phyloP scores from a whole-genome alignment of 352 stramenopile genomes.

The Phytopythium helicoides region DNA sequence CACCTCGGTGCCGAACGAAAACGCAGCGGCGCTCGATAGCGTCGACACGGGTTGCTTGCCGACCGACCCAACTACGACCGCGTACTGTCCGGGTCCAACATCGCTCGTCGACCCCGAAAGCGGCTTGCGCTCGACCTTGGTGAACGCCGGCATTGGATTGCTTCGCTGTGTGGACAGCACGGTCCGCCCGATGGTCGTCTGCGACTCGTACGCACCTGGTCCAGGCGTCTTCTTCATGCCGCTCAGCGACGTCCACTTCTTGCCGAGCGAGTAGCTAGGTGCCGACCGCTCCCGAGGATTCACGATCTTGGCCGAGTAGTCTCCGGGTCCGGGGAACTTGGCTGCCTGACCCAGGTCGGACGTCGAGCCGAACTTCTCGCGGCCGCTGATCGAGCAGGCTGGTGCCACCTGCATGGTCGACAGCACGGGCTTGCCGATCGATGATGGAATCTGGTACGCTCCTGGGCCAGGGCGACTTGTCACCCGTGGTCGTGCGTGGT shows the following conservation, averaged over 20 bases:
- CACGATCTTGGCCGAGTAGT: slow-evolving; percentile 63
- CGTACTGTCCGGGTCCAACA: slow-evolving; percentile 71
- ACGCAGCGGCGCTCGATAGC: slow-evolving; percentile 48
- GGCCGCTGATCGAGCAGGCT: slow-evolving; percentile 64
- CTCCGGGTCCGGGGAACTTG: slow-evolving; percentile 56
- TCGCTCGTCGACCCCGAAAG: slow-evolving; percentile 42
- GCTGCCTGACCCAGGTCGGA: slow-evolving; percentile 39
- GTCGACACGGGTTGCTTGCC: slow-evolving; percentile 70
- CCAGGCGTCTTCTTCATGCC: slow-evolving; percentile 57
- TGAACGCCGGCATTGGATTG: slow-evolving; percentile 55
- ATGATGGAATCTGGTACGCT: slow-evolving; percentile 65
- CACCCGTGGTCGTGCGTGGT: slow-evolving; percentile 38
- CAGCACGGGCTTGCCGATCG: slow-evolving; percentile 66
- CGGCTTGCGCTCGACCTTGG: slow-evolving; percentile 70
- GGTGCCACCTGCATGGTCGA: slow-evolving; percentile 59
- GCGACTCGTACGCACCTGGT: slow-evolving; percentile 57
- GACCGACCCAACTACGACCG: slow-evolving; percentile 59
- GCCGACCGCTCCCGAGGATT: slow-evolving; percentile 64
- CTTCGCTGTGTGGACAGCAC: slow-evolving; percentile 74
- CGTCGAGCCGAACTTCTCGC: slow-evolving; percentile 79
- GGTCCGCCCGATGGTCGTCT: slow-evolving; percentile 54
- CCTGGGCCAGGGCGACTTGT: slow-evolving; percentile 65
- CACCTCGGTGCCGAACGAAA: slow-evolving; percentile 64
- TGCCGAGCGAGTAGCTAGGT: slow-evolving; percentile 71
- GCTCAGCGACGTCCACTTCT: slow-evolving; percentile 51